Base-by-base conservation (phyloP, 106 monocot species). In the Allium cepa region DNA sequence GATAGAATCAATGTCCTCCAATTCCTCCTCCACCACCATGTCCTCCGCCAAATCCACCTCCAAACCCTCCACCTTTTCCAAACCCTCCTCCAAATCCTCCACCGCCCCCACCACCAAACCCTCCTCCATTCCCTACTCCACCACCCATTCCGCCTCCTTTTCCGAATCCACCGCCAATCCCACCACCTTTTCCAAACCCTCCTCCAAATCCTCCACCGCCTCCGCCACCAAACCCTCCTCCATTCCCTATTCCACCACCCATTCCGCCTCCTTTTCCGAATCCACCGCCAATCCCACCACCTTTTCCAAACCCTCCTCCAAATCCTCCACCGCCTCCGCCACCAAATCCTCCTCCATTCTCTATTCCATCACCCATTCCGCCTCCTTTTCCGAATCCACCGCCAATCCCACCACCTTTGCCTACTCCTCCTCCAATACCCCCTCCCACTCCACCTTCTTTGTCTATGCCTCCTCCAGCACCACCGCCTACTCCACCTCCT, bases 381-480 rank as follows among this genome's bases (percentile, higher is more conserved):
- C 55, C 55, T 12, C 55, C 55, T n/a, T 55, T 55, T 11, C 55
- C 55, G 15, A 55, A 12, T n/a, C 55, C 55, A 55, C 55, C 55
- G 55, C 55, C 55, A 55, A 55, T 55, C 55, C 55, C 55, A 56
- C 55, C 55, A 9, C 55, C 55, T 56, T 56, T 56, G 11, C 55
- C 55, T 56, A 9, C n/a, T 56, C 7, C 55, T 13, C 55, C 55
- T 4, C 55, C 55, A 56, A 56, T 56, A 3, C 55, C 55, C 0
- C 55, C 55, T 9, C 55, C 55, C 4, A 13, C n/a, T 3, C 55
- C 55, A 56, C 11, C 11, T 56, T 7, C 55, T 3, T n/a, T n/a
- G 8, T 3, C 55, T 3, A n/a, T 4, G 2, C 55, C 55, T 4
- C 55, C 55, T 3, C 55, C 55, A 3, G 7, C n/a, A 0, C 55